These are phyloP conservation scores for Thamnidium elegans DNA, from an alignment of 192 early-diverging fungal species.

Conservation along the genomic window DNA sequence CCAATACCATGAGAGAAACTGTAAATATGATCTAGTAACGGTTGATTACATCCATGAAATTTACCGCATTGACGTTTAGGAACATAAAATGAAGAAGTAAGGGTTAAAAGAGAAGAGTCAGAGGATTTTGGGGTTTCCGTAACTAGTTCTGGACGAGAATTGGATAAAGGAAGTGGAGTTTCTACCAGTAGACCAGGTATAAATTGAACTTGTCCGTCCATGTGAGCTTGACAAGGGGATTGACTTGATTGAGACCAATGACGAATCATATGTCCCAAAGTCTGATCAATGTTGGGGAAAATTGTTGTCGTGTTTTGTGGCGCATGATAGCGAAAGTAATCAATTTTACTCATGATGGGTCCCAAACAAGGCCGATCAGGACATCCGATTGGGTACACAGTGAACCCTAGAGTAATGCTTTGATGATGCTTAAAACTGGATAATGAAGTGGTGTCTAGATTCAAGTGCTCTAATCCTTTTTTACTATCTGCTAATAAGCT, in stretches of 20 bases:
- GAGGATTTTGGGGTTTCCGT: not conserved
- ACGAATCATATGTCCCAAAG: conserved; percentile 2
- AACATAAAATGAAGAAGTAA: not conserved
- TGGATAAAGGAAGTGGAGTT: not conserved
- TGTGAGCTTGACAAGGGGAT: conserved; percentile 1
- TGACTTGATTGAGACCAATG: conserved; percentile 11
- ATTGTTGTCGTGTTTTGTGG: not conserved
- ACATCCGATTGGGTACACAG: conserved; percentile 24
- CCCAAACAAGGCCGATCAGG: conserved; percentile 26
- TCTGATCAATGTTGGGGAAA: not conserved
- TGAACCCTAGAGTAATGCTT: conserved; percentile 9
- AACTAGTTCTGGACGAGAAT: not conserved
- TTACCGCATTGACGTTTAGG: not conserved
- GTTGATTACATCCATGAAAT: conserved; percentile 39
- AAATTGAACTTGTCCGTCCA: conserved; percentile 5
- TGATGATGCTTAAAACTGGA: conserved; percentile 22
- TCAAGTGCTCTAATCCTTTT: conserved; percentile 20
- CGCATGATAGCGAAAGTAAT: conserved; percentile 16
- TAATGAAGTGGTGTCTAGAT: conserved; percentile 14
- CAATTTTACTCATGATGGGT: conserved; percentile 10
- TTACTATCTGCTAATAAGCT: not conserved
- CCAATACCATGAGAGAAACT: conserved; percentile 54
- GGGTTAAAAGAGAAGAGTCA: not conserved
- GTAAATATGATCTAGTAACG: conserved; percentile 47
- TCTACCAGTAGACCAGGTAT: conserved; percentile 4